These are phyloP conservation scores for Monosporascus cannonballus DNA, from an alignment of 2,329 filamentous ascomycete genomes.

Conservation along the genomic window DNA sequence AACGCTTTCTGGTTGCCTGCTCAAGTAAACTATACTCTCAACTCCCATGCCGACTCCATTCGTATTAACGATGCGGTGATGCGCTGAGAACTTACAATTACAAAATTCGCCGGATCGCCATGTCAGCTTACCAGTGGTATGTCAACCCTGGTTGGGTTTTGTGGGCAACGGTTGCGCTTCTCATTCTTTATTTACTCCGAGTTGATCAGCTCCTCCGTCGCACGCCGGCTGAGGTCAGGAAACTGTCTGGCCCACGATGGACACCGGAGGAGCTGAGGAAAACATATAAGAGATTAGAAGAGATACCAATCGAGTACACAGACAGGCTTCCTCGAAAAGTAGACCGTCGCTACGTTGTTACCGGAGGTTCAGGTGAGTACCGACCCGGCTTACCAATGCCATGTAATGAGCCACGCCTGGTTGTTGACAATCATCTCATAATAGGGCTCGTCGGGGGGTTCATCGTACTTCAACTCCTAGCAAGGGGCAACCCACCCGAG, in stretches of 20 bases:
- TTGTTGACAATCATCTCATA: not conserved
- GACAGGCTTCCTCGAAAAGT: conserved; percentile 32
- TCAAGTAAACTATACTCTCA: no score
- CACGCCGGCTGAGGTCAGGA: conserved; percentile 30
- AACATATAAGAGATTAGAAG: conserved; percentile 28
- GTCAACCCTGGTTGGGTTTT: not conserved
- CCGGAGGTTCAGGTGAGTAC: conserved; percentile 39
- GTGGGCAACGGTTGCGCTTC: conserved; percentile 1
- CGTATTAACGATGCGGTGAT: no score
- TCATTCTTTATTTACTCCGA: conserved; percentile 29
- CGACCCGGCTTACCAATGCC: not conserved
- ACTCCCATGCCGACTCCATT: no score
- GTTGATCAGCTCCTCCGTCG: conserved; percentile 30
- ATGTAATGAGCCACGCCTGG: not conserved
- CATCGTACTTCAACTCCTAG: conserved; percentile 47
- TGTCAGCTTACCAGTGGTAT: not conserved
- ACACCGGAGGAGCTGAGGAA: conserved; percentile 28
- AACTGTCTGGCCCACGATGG: conserved; percentile 29
- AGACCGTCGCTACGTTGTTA: conserved; percentile 37
- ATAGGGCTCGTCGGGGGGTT: conserved; percentile 50
- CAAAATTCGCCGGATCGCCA: not conserved
- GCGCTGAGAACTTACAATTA: no score
- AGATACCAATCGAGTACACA: conserved; percentile 32
- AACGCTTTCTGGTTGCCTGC: no score
- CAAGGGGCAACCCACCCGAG: conserved; percentile 42